These are phyloP conservation scores for Corylus avellana DNA, from an alignment of 306 rosid genomes.

Conservation along the genomic window DNA sequence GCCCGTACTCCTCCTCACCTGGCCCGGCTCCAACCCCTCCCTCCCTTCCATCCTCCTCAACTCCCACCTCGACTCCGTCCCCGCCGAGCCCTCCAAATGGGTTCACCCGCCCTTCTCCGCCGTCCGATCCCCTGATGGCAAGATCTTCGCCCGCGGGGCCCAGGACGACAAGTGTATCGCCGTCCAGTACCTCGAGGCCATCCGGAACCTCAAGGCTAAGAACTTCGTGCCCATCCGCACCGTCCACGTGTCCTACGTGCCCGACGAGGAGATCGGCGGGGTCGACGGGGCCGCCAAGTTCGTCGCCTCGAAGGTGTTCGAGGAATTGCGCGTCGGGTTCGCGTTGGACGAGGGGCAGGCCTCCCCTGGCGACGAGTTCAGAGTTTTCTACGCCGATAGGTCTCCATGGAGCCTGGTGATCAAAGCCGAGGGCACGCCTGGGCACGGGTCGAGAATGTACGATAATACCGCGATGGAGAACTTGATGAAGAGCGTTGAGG, in stretches of 20 bases:
- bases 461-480: constrained; percentile 83
- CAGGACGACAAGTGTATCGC: constrained; percentile 91
- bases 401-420: constrained; percentile 73
- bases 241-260: constrained; percentile 71
- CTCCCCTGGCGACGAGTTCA: constrained; percentile 57
- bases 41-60: constrained; percentile 83
- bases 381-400: constrained; percentile 83
- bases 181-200: constrained; percentile 83
- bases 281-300: constrained; percentile 53
- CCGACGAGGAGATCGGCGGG: constrained; percentile 94
- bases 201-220: constrained; percentile 47
- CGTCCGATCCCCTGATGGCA: constrained; percentile 49
- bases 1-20: constrained; percentile 76
- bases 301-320: constrained; percentile 52
- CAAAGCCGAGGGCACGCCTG: constrained; percentile 61
- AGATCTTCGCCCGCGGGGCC: constrained; percentile 82
- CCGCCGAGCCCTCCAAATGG: constrained; percentile 89
- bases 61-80: constrained; percentile 94
- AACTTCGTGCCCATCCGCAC: constrained; percentile 55
- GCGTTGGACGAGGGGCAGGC: constrained; percentile 91
- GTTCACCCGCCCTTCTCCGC: constrained; percentile 85
- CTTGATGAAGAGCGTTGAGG: constrained; percentile 80
- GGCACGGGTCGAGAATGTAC: constrained; percentile 80
- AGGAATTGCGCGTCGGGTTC: constrained; percentile 61
- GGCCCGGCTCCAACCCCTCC: constrained; percentile 72